Conservation (phyloP, 768 basidiomycete genomes). For the Trametes villosa region DNA sequence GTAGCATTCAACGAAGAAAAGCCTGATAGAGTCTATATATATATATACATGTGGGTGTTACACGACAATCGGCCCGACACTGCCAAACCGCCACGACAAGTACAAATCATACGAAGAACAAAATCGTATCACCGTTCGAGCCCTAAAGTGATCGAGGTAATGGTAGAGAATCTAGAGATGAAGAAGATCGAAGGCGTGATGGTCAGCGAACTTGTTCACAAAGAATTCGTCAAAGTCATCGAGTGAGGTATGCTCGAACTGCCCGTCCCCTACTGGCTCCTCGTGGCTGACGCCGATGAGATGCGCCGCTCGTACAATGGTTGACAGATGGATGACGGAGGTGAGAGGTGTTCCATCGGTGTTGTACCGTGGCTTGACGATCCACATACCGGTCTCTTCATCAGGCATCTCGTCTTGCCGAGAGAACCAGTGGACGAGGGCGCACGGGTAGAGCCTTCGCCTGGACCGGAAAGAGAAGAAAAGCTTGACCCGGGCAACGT, state of each 20-base stretch:
- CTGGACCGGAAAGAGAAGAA: not conserved
- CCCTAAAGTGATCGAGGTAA: too few species aligned
- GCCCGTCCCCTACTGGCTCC: not conserved
- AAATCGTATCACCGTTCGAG: too few species aligned
- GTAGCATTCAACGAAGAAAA: too few species aligned
- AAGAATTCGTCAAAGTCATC: constrained; percentile 9
- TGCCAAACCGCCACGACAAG: too few species aligned
- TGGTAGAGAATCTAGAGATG: too few species aligned
- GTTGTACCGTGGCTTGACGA: constrained; percentile 21
- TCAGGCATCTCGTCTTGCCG: constrained; percentile 22
- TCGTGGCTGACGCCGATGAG: constrained; percentile 23
- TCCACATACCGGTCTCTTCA: constrained; percentile 35
- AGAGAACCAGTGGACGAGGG: constrained; percentile 4
- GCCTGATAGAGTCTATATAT: too few species aligned
- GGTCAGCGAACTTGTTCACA: not conserved
- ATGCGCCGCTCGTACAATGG: constrained; percentile 35
- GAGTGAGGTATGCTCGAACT: not conserved
- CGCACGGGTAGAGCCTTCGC: constrained; percentile 28
- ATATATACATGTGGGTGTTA: too few species aligned
- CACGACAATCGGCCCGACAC: too few species aligned
- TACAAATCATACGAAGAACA: too few species aligned
- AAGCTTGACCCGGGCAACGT: too few species aligned
- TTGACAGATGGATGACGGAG: not conserved
- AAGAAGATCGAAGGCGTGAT: too few species aligned
- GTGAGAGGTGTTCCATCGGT: not conserved